phyloP scores from a whole-genome alignment of 148 eudicot species.

The Amaranthus cruentus region DNA sequence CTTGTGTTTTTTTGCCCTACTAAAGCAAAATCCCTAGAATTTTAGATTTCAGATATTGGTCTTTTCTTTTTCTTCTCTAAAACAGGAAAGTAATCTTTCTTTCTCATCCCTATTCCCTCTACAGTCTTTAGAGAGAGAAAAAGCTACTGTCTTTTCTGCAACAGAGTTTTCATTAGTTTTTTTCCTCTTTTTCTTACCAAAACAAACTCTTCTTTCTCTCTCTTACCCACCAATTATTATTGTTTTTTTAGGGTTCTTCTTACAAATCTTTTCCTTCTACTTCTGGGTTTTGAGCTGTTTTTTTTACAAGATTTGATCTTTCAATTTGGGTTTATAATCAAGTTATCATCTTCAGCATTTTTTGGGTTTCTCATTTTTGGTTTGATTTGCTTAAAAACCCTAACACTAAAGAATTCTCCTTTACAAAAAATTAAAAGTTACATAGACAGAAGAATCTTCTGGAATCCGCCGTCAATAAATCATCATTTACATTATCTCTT shows the following conservation, averaged over 20 bases:
- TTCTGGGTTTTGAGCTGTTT: not conserved
- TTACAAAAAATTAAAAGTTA: slow-evolving; percentile 8
- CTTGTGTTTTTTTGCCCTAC: not conserved
- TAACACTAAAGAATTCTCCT: slow-evolving; percentile 6
- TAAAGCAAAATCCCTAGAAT: not conserved
- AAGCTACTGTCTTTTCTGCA: slow-evolving; percentile 8
- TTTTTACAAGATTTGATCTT: slow-evolving; percentile 15
- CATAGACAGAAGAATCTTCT: slow-evolving; percentile 28
- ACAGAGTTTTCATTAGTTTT: slow-evolving; percentile 1
- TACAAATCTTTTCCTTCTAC: not conserved
- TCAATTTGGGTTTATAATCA: not conserved
- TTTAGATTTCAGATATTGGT: not conserved
- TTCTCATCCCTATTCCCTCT: not conserved
- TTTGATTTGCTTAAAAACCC: slow-evolving; percentile 20
- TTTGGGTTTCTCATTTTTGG: not conserved
- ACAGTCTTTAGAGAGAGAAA: slow-evolving; percentile 1
- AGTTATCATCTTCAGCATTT: slow-evolving; percentile 5
- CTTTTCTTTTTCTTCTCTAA: not conserved
- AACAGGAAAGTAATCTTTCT: slow-evolving; percentile 16
- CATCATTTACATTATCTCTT: slow-evolving; percentile 13
- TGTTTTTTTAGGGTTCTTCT: slow-evolving; percentile 21
- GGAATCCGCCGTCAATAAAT: slow-evolving; percentile 26
- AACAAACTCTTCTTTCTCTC: not conserved
- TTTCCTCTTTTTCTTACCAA: slow-evolving; percentile 8
- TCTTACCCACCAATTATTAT: slow-evolving; percentile 19